Evolutionary conservation across 1,139 yeast genomes (phyloP).

Genomic region (Blastobotrys raffinosifermentans): DNA sequence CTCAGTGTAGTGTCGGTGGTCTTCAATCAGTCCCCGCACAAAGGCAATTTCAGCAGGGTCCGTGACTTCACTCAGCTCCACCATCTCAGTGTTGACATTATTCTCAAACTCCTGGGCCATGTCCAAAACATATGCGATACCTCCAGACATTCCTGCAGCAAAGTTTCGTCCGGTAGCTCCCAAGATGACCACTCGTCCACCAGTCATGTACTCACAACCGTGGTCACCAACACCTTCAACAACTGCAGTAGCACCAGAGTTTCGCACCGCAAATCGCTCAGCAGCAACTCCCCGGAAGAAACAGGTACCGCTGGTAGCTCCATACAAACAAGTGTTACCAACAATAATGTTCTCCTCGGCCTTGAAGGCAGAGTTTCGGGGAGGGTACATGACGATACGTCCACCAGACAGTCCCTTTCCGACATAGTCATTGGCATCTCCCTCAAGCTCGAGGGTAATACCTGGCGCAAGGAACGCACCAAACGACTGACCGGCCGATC

Average conservation of each 20-base stretch:
- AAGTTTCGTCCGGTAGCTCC: slow-evolving; percentile 92
- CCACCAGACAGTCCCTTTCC: slow-evolving; percentile 98
- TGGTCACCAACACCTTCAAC: slow-evolving; percentile 98
- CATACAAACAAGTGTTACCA: slow-evolving; percentile 96
- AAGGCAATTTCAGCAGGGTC: slow-evolving; percentile 94
- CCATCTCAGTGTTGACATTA: slow-evolving; percentile 76
- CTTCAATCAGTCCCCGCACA: slow-evolving; percentile 88
- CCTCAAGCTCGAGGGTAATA: slow-evolving; percentile 89
- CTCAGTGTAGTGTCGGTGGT: slow-evolving; percentile 90
- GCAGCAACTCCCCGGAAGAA: slow-evolving; percentile 97
- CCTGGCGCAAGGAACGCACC: slow-evolving; percentile 98
- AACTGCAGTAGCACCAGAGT: slow-evolving; percentile 96
- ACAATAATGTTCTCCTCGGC: slow-evolving; percentile 95
- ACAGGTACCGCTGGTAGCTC: slow-evolving; percentile 94
- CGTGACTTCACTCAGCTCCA: slow-evolving; percentile 67
- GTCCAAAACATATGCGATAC: slow-evolving; percentile 94
- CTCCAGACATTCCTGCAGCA: slow-evolving; percentile 99
- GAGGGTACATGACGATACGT: slow-evolving; percentile 86
- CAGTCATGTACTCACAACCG: slow-evolving; percentile 99
- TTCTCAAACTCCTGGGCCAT: slow-evolving; percentile 88
- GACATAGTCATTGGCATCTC: slow-evolving; percentile 96
- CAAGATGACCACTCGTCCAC: slow-evolving; percentile 92
- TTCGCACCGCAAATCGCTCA: slow-evolving; percentile 96
- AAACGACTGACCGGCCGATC: slow-evolving; percentile 97
- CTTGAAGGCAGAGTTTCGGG: slow-evolving; percentile 72